Conservation (phyloP, 306 rosid species). For the Fragaria ananassa region DNA sequence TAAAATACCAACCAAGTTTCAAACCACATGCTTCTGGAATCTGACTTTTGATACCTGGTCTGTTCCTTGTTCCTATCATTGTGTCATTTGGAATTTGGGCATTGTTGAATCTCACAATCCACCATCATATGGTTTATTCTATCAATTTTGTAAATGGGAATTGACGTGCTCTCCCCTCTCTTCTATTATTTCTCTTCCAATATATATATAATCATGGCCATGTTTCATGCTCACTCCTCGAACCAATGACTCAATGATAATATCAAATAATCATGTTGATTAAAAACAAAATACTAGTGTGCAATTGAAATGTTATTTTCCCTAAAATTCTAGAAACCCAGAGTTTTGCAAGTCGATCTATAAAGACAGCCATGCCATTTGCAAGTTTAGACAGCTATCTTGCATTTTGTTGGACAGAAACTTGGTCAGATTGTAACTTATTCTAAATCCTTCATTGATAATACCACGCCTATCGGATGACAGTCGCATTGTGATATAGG, state of each 20-base stretch:
- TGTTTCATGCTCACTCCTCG: slow-evolving; percentile 1
- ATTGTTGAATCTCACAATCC: background rate
- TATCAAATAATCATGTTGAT: background rate
- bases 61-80: slow-evolving; percentile 2
- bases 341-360: background rate
- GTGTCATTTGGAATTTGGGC: background rate
- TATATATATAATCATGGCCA: slow-evolving; percentile 7
- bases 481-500: background rate
- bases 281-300: background rate
- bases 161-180: background rate
- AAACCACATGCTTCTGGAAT: background rate
- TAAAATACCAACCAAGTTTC: background rate
- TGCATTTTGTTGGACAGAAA: background rate
- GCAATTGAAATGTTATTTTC: background rate
- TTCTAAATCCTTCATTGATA: background rate
- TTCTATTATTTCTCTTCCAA: background rate
- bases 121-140: background rate
- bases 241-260: background rate
- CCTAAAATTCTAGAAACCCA: background rate
- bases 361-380: background rate
- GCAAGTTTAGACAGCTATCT: background rate
- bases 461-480: background rate
- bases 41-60: slow-evolving; percentile 4
- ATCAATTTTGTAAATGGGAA: background rate
- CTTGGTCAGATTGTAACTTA: background rate